Base-by-base conservation (phyloP, 2,329 filamentous ascomycete genomes). In the Fusarium mexicanum region DNA sequence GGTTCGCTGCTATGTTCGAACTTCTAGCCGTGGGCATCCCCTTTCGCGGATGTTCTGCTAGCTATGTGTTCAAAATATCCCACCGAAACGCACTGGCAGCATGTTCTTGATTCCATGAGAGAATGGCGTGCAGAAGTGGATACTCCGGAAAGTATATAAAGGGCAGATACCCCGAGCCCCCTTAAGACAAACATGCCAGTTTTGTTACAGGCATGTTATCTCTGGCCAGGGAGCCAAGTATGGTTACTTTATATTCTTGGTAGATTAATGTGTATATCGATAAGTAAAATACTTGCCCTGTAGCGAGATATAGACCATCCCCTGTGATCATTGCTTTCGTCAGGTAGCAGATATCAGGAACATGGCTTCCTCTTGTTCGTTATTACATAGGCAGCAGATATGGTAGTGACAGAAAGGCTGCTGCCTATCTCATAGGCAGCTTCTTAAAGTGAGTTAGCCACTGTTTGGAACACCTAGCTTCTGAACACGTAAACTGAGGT, bases 201-300 rank as follows among this genome's bases (percentile, higher is more conserved):
- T 18, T n/a, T 3, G 5, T 6, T n/a, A 12, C 7, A 12, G 5
- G 8, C 17, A 12, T n/a, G 4, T 8, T 33, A 8, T 13, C 10
- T n/a, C 5, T 13, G 7, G 33, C 33, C 16, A n/a, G 7, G 18
- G 3, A 50, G 5, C 3, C 8, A 3, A 35, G 1, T 20, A 8
- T 24, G 1, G 8, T 3, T 8, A 8, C 6, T 24, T 20, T 0
- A 14, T 4, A 16, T 4, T 5, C 8, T 20, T 11, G 0, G 2
- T 20, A 11, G 14, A 3, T 11, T 2, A 11, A 8, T 16, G 1
- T 8, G 4, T 8, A 8, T 8, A 8, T 35, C 3, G 2, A 8
- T 4, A 20, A 16, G 7, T 16, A 11, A 8, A 13, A 2, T 8
- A 4, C 4, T 5, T 16, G 17, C 9, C 3, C 9, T 26, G 8